Base-by-base conservation (phyloP, 768 basidiomycete species). In the Clavaria fumosa region DNA sequence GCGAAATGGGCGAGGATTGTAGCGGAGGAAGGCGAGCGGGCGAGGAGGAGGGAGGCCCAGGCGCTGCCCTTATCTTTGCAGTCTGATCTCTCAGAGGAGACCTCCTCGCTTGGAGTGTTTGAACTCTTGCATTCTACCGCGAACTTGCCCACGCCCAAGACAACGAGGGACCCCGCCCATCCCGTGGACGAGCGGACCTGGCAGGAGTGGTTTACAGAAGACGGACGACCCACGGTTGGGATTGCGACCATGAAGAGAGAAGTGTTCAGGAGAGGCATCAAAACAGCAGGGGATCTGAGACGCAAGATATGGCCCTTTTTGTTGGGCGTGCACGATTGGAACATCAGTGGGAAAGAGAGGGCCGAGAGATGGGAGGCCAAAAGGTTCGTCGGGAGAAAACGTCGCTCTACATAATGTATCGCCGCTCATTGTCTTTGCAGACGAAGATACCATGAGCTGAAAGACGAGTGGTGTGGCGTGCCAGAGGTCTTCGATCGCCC, bases 1-100 rank as follows among this genome's bases (percentile, higher is more conserved):
- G 95, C 95, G 7, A 68, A 86, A 22, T 99, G 95, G 95, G 95
- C 95, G 3, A 69, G 91, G 35, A 82, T 89, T 41, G 95, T 97
- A 1, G 95, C 95, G 2, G 95, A 99, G 56, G 95, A 97, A 53
- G 95, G 95, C 12, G 95, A 99, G 55, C 69, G 86, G 11, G 76
- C 89, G 4, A 68, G 95, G 30, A 60, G 76, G 45, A 69, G 71
- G 31, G 95, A 99, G 54, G 74, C 81, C 0, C 78, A 80, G 51
- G 63, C 69, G 0, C 48, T 83, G 9, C 72, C 74, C 3, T 58
- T 74, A 2, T 62, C 69, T 4, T 63, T 62, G 2, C 59, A 66
- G 3, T 48, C 62, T 9, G 63, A 63, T 43, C 53, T 63, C 23
- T 66, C 54, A 12, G 75, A 76, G 50, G 83, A 78, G 55, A 66